Evolutionary conservation across 768 basidiomycete genomes (phyloP), one percentile per base, ranked within the genome.

Genomic region (Grammothele lineata): DNA sequence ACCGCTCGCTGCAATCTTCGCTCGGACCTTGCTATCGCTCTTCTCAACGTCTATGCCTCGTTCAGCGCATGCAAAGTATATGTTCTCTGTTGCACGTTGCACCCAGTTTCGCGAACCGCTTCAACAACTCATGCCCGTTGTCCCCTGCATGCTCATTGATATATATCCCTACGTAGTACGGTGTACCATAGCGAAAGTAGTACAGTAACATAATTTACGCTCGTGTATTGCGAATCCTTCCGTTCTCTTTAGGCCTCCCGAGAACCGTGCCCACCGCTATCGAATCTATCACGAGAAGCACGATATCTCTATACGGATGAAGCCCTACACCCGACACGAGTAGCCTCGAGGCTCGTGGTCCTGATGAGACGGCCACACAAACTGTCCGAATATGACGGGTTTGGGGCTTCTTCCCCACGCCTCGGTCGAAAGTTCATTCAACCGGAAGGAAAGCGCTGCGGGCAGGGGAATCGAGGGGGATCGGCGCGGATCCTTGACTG

Each of bases 181-280:
- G 17, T 41, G 40, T 41, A 41, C 40, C 27, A 41, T 41, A 41
- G 7, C 40, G 26, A 41, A 41, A 27, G 40, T 41, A 41, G 14
- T 30, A 30, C 27, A 30, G 27, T 30, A 30, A 30, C 26, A 30
- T 41, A 41, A 41, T 41, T 27, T 41, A 30, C 14, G 4, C 27
- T 32, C 26, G 24, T 30, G 40, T 41, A 41, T 30, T 32, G 22
- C 17, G 22, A 22, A 19, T 18, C 5, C 37, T 11, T 34, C 33
- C 14, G 18, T 5, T 34, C 14, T 5, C 33, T 18, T 34, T 7
- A 34, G 4, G 33, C 9, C 14, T 34, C 33, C 33, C 37, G 17
- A 18, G 17, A 37, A 25, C 24, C n/a, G n/a, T n/a, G n/a, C n/a
- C n/a, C n/a, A n/a, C n/a, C n/a, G n/a, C n/a, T n/a, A n/a, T n/a